Evolutionary conservation across 2,329 filamentous ascomycete genomes (phyloP), one percentile per base, ranked within the genome.

Genomic region (Arthrobotrys iridis): DNA sequence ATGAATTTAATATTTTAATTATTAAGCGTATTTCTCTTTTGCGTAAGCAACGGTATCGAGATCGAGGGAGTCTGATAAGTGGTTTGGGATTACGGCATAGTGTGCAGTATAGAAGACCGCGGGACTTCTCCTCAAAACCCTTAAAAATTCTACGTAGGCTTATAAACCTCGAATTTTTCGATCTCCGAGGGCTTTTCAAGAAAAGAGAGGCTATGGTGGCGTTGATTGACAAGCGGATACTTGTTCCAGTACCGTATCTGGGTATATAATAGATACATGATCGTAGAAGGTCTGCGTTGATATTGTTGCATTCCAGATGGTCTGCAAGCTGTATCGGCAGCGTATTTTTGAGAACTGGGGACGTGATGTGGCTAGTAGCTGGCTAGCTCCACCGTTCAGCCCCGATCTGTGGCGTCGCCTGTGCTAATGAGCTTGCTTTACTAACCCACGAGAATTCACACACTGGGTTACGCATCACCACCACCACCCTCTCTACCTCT

Each of bases 381-480:
- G 52, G 22, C 45, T 46, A 62, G 40, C 46, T 35, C 37, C 24
- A 10, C 58, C 20, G 22, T 18, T 45, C 40, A 62, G 68, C 55
- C 70, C 55, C 70, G 28, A 18, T 24, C 30, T 67, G 62, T 60
- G 52, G 70, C 55, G 59, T 26, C 6, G 52, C 45, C 15, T 35
- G 30, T 52, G 52, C 33, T 24, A 55, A 52, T 52, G 55, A 74
- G 70, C 70, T 74, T 67, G 70, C 52, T 57, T 67, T 67, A 65
- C 40, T 57, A 66, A 67, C 62, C 68, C 70, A 67, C 70, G 45
- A 74, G 55, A 74, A 66, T 57, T 58, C 62, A 62, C 63, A 62
- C 63, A 62, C 33, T 46, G 62, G 70, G 70, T 74, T 74, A 74
- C 70, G 70, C 70, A 67, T 74, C 70, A 74, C 57, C 58, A 58